Evolutionary conservation across 805 yeast species (phyloP), one percentile per base, ranked within the genome.

Genomic region (Torulaspora indica): DNA sequence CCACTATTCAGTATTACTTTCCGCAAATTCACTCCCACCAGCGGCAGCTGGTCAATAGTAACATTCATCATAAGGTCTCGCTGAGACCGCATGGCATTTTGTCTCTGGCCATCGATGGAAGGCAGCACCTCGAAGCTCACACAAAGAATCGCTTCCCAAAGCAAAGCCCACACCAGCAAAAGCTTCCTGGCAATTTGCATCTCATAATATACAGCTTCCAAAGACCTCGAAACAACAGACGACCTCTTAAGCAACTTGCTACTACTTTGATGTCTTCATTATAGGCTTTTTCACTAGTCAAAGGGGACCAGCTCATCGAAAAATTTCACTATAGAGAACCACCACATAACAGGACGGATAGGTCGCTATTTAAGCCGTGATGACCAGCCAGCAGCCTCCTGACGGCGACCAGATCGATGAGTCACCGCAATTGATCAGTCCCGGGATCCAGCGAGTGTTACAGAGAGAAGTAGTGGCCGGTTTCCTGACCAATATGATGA

Each of bases 31-130:
- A 71, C 70, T 2, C 81, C 81, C 0, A 68, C 52, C 2, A 62
- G 49, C 0, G 71, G 64, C 6, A 68, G 45, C 42, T 72, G 71
- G 29, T 67, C 71, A 0, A 77, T 53, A 1, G 75, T 57, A 4
- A 64, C 45, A 46, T 72, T 72, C 5, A 60, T 57, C 32, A 70
- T 56, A 1, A 75, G 52, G 52, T 77, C 81, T 46, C 82, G 57
- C 45, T 77, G 80, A 0, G 78, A 60, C 45, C 78, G 46, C 13
- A 68, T 38, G 0, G 71, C 77, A 18, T 60, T 52, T 9, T 64
- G 65, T 31, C 67, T 51, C 7, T 53, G 51, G 1, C 57, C 40
- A 1, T 70, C 59, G 20, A 69, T 29, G 0, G 47, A 17, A 1
- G 71, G 68, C 30, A 48, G 27, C 9, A 23, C 13, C 13, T 34